Conservation (phyloP, 1,284 basidiomycete species). For the Farysia itapuensis region DNA sequence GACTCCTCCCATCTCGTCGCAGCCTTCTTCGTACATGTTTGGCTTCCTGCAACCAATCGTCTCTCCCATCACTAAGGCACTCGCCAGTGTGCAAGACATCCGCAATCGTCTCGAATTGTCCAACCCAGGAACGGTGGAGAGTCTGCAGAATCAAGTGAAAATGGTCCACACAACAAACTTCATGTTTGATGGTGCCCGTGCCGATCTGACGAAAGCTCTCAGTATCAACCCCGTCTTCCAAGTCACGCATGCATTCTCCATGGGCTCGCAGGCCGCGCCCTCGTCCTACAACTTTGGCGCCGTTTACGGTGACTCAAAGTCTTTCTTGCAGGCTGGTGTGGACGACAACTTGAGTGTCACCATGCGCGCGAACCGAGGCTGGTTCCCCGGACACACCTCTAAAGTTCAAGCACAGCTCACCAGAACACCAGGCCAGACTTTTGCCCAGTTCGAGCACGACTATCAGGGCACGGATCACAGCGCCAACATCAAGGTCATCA, state of each 20-base stretch:
- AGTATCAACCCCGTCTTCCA: constrained; percentile 95
- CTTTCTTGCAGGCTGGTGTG: constrained; percentile 88
- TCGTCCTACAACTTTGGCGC: constrained; percentile 91
- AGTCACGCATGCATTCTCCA: constrained; percentile 90
- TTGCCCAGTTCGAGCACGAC: constrained; percentile 88
- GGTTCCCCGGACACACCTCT: constrained; percentile 76
- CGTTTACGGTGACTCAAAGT: constrained; percentile 78
- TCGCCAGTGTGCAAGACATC: constrained; percentile 35
- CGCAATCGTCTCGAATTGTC: constrained; percentile 48
- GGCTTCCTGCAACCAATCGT: constrained; percentile 47
- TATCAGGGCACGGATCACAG: constrained; percentile 85
- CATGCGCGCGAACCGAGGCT: constrained; percentile 85
- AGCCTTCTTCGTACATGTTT: constrained; percentile 33
- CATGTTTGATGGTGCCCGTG: constrained; percentile 93
- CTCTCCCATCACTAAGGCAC: constrained; percentile 32
- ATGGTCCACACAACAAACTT: constrained; percentile 89
- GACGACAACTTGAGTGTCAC: constrained; percentile 91
- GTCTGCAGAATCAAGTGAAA: constrained; percentile 57
- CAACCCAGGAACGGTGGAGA: constrained; percentile 56
- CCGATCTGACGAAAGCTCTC: constrained; percentile 91
- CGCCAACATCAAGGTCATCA: constrained; percentile 84
- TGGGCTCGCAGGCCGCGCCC: constrained; percentile 66
- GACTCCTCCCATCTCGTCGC: constrained; percentile 27
- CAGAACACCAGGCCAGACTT: constrained; percentile 41
- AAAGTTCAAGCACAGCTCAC: constrained; percentile 87